These are phyloP conservation scores for Cymodocea nodosa DNA, from an alignment of 116 monocot species.

Conservation along the genomic window DNA sequence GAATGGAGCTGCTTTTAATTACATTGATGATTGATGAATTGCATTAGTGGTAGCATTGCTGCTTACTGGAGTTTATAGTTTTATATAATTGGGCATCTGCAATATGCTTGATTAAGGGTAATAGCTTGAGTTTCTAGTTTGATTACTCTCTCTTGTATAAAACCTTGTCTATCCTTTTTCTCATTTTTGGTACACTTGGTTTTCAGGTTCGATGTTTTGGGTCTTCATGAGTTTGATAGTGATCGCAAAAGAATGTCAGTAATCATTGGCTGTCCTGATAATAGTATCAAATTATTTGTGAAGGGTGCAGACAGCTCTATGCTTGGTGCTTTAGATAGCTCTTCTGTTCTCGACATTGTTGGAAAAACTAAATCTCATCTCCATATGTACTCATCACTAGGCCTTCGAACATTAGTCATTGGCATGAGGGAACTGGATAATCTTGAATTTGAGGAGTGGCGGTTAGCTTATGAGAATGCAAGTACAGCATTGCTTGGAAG, in stretches of 20 bases:
- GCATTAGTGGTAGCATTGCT: conserved; percentile 24
- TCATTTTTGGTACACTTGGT: conserved; percentile 6
- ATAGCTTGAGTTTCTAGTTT: background rate
- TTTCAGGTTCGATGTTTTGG: conserved; percentile 78
- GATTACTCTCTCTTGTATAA: background rate
- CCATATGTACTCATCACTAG: conserved; percentile 56
- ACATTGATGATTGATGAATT: conserved; percentile 70
- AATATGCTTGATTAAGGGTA: background rate
- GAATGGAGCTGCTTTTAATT: conserved; percentile 40
- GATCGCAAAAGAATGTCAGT: conserved; percentile 98
- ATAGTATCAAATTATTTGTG: conserved; percentile 67
- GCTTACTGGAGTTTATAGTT: background rate
- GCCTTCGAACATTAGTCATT: conserved; percentile 80
- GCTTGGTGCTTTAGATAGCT: conserved; percentile 51
- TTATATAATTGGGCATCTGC: background rate
- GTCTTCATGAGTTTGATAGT: conserved; percentile 96
- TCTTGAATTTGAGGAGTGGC: conserved; percentile 60
- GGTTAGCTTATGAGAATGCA: conserved; percentile 60
- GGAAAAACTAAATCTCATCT: conserved; percentile 47
- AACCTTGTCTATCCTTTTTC: background rate
- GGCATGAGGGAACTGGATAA: conserved; percentile 51
- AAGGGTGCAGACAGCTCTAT: conserved; percentile 96
- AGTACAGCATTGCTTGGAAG: conserved; percentile 69
- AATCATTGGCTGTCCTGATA: conserved; percentile 81
- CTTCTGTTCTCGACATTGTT: conserved; percentile 26